Percentiles rank a stretch among this genome's conserved stretches.
Conservation (phyloP, 495 filamentous ascomycete species). For the Tetracladium setigerum region DNA sequence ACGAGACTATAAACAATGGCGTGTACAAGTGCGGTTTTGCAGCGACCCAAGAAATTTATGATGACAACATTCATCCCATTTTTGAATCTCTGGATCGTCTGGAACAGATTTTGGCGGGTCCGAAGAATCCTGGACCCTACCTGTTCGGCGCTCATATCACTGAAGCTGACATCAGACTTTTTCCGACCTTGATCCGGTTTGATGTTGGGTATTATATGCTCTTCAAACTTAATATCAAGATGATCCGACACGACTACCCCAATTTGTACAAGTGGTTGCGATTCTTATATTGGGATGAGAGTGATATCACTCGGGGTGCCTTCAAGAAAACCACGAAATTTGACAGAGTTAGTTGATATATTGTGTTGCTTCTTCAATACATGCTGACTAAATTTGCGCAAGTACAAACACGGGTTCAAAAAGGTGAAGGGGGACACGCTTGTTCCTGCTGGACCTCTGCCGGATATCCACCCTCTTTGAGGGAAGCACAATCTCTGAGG, state of each 20-base stretch:
- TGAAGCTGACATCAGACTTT: conserved; percentile 70
- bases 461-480: conserved; percentile 1
- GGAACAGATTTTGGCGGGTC: conserved; percentile 56
- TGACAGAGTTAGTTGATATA: conserved; percentile 22
- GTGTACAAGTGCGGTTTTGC: conserved; percentile 56
- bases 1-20: conserved; percentile 79
- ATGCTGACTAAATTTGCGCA: neutral
- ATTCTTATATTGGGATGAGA: conserved; percentile 60
- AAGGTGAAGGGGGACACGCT: neutral
- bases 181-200: conserved; percentile 77
- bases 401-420: conserved; percentile 3
- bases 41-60: conserved; percentile 66
- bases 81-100: conserved; percentile 66
- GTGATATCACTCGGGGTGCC: conserved; percentile 23
- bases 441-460: conserved; percentile 6
- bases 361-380: neutral
- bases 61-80: conserved; percentile 52
- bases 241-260: conserved; percentile 74
- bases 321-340: conserved; percentile 66
- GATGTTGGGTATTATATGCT: conserved; percentile 86
- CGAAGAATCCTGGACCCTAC: conserved; percentile 44
- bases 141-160: conserved; percentile 63
- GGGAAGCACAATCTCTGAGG: no score
- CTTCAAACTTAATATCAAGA: conserved; percentile 85
- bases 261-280: conserved; percentile 59